Evolutionary conservation across 805 yeast species (phyloP), one percentile per base, ranked within the genome.

Genomic region (Sporopachydermia lactativora): DNA sequence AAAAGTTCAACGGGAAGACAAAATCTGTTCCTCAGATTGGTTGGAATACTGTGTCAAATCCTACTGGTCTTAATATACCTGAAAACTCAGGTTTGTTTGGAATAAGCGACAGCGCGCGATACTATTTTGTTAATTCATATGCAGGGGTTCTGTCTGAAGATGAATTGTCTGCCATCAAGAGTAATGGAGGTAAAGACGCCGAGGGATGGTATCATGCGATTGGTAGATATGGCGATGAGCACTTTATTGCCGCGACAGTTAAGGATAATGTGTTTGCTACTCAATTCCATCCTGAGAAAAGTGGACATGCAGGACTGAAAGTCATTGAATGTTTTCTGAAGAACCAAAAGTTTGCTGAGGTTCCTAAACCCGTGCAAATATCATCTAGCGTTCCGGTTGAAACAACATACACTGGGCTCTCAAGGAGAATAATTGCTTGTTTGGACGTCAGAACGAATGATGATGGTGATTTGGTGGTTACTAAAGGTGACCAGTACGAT

Each of bases 251-350:
- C 13, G 92, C 97, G 1, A 57, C 31, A 39, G 57, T 77, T 19
- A 79, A 70, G 52, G 84, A 70, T 44, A 88, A 85, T 47, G 65
- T 89, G 6, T 83, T 92, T 60, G 95, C 96, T 36, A 92, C 97
- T 1, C 99, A 92, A 59, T 92, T 92, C 60, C 99, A 92, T 60
- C 99, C 99, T n/a, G 99, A 92, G 56, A 92, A 92, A 59, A 84
- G 96, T 3, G 98, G 98, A 8, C 55, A 65, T 16, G 95, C 95
- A 3, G 99, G 99, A 39, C 64, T 92, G 37, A 70, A 72, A 45
- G 75, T 89, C 5, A 70, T 92, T 43, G 70, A 70, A 43, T 72
- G 82, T 18, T 92, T 92, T 55, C 63, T 92, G 49, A 68, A 68
- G 34, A 70, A 69, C 18, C 52, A 59, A 5, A 64, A 61, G 44